These are phyloP conservation scores for Carpinus viminea DNA, from an alignment of 306 rosid species.

Conservation along the genomic window DNA sequence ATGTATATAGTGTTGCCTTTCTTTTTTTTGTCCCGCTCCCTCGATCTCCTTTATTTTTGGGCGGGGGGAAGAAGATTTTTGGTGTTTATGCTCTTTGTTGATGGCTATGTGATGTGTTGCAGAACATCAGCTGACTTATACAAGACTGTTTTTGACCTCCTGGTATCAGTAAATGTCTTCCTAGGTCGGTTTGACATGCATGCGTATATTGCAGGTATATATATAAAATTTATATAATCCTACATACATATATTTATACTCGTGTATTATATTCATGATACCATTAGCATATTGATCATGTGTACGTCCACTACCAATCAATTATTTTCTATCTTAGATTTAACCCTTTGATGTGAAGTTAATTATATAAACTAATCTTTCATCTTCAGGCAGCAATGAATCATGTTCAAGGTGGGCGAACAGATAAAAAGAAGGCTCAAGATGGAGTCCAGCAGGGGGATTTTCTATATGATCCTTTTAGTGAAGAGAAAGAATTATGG, in stretches of 20 bases:
- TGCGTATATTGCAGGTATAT: constrained; percentile 97
- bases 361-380: constrained; percentile 10
- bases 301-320: no score
- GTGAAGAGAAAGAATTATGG: constrained; percentile 78
- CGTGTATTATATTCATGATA: no score
- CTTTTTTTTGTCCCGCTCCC: no score
- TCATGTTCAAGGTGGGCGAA: background rate
- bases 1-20: background rate
- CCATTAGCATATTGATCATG: no score
- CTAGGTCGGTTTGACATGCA: constrained; percentile 98
- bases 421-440: constrained; percentile 31
- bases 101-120: constrained; percentile 44
- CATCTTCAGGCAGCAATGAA: constrained; percentile 86
- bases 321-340: no score
- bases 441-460: constrained; percentile 58
- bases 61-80: constrained; percentile 27
- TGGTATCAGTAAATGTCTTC: constrained; percentile 89
- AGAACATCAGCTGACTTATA: constrained; percentile 98
- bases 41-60: background rate
- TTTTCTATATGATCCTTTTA: constrained; percentile 64
- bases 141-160: constrained; percentile 93
- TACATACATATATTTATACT: no score
- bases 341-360: no score
- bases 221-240: no score
- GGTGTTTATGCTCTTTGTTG: constrained; percentile 10